phyloP scores from a whole-genome alignment of 2,329 filamentous ascomycete species.

The Ophiobolus disseminans region DNA sequence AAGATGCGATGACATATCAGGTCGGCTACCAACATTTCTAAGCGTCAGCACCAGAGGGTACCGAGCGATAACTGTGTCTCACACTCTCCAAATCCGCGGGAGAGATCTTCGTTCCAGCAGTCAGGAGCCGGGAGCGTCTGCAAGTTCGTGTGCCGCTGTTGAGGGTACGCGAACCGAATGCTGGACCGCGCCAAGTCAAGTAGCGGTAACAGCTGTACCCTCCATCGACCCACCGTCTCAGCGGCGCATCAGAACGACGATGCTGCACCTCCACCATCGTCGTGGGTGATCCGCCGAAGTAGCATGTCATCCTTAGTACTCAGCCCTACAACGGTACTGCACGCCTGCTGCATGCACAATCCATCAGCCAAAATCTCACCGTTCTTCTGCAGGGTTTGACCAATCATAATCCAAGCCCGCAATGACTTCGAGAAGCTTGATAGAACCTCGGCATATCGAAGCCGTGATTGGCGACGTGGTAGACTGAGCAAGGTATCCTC shows the following conservation, averaged over 20 bases:
- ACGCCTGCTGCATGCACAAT: slow-evolving; percentile 16
- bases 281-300: slow-evolving; percentile 7
- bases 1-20: neutral
- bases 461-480: neutral
- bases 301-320: slow-evolving; percentile 23
- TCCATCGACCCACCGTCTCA: neutral
- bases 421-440: neutral
- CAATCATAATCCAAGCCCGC: slow-evolving; percentile 14
- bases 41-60: neutral
- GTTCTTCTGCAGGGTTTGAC: slow-evolving; percentile 21
- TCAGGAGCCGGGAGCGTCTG: slow-evolving; percentile 16
- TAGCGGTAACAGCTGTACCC: slow-evolving; percentile 22
- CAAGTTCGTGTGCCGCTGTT: neutral
- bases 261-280: slow-evolving; percentile 11
- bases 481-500: neutral
- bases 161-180: no score
- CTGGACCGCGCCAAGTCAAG: slow-evolving; percentile 15
- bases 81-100: neutral
- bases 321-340: slow-evolving; percentile 34
- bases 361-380: slow-evolving; percentile 33
- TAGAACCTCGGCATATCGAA: neutral
- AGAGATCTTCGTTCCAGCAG: neutral
- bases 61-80: neutral
- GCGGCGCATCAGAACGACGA: neutral
- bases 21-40: neutral